Evolutionary conservation across 768 basidiomycete species (phyloP).

Genomic region (Phlegmacium glaucopus): DNA sequence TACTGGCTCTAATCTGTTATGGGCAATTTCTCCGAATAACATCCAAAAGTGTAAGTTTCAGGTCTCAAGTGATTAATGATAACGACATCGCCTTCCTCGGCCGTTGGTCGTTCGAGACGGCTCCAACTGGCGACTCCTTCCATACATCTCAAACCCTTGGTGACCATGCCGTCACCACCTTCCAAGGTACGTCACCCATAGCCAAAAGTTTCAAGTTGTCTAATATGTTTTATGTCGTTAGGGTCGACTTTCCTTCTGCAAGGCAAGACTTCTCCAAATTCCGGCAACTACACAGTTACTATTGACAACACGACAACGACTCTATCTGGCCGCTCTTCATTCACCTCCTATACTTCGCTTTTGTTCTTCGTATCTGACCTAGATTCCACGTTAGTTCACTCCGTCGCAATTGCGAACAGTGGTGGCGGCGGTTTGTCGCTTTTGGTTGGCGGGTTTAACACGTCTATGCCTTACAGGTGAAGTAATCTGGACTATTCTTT

Average conservation of each 20-base stretch:
- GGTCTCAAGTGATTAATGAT: conserved; percentile 38
- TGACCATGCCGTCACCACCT: conserved; percentile 40
- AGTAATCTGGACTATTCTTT: conserved; percentile 5
- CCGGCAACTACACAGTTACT: conserved; percentile 56
- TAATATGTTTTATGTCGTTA: conserved; percentile 18
- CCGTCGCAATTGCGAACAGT: conserved; percentile 53
- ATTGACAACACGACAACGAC: conserved; percentile 39
- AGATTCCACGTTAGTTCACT: conserved; percentile 45
- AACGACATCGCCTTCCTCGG: conserved; percentile 49
- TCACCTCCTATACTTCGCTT: conserved; percentile 45
- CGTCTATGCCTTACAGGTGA: conserved; percentile 35
- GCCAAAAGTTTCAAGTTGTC: conserved; percentile 1
- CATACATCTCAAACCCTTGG: conserved; percentile 36
- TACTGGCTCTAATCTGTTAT: conserved; percentile 1
- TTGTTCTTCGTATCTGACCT: conserved; percentile 66
- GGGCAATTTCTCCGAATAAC: conserved; percentile 3
- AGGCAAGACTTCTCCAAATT: conserved; percentile 55
- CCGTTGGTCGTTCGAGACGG: conserved; percentile 45
- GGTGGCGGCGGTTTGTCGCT: conserved; percentile 50
- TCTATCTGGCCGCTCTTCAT: conserved; percentile 52
- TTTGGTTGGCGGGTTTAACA: conserved; percentile 46
- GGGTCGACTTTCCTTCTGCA: conserved; percentile 60
- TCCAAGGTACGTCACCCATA: conserved; percentile 41
- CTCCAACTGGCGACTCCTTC: conserved; percentile 16
- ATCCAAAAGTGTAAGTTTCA: conserved; percentile 29